A percentile compares a stretch with the other conserved stretches of the same genome.
phyloP scores from a whole-genome alignment of 768 basidiomycete species.

The Termitomyces sp. region DNA sequence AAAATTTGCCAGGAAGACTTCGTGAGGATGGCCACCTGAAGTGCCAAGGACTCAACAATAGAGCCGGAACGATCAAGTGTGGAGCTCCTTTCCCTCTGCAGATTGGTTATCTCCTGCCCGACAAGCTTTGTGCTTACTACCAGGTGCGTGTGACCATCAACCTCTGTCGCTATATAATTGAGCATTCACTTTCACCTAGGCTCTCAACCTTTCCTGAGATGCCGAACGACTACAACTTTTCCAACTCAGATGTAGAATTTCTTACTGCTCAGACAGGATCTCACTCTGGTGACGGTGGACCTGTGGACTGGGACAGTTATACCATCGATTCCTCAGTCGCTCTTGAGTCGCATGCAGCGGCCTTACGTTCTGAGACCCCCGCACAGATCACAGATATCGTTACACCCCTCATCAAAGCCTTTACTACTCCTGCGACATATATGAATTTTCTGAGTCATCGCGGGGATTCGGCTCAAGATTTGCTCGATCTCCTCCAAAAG shows the following conservation, averaged over 20 bases:
- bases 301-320: not conserved
- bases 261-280: not conserved
- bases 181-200: not conserved
- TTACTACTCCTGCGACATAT: slow-evolving; percentile 15
- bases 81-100: not conserved
- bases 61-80: not conserved
- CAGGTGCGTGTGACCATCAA: not conserved
- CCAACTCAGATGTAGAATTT: not conserved
- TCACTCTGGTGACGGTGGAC: too few relatives aligned
- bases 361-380: not conserved
- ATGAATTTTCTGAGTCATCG: slow-evolving; percentile 17
- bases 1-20: not conserved
- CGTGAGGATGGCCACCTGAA: not conserved
- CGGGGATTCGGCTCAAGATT: slow-evolving; percentile 15
- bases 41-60: not conserved
- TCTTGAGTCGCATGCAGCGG: not conserved
- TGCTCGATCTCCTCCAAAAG: slow-evolving; percentile 25
- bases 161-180: not conserved
- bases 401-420: slow-evolving; percentile 11
- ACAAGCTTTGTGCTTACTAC: not conserved
- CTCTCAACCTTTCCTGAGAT: not conserved
- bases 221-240: not conserved
- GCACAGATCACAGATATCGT: slow-evolving; percentile 13
- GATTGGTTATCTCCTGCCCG: not conserved
- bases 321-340: not conserved